Evolutionary conservation across 2,329 filamentous ascomycete species (phyloP).

Genomic region (Cephalotrichum gorgonifer): DNA sequence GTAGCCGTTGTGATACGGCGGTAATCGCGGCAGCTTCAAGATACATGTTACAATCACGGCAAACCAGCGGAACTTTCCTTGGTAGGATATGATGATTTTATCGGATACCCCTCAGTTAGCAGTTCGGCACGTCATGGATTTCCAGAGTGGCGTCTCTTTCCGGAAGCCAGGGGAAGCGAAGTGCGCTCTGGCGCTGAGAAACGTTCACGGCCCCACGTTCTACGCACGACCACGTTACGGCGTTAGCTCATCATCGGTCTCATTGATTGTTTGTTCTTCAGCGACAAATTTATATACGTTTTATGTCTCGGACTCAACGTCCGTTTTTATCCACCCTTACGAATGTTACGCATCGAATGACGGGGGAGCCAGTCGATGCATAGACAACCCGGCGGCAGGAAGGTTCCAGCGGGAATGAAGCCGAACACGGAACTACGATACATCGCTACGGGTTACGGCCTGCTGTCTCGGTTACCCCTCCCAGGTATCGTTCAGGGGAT

Average conservation of each 20-base stretch:
- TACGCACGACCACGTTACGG: not conserved
- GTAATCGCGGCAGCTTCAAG: not conserved
- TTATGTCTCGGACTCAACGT: not conserved
- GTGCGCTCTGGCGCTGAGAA: too few relatives aligned
- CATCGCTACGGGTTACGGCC: not conserved
- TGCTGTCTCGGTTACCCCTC: not conserved
- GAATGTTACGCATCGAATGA: not conserved
- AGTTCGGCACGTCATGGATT: not conserved
- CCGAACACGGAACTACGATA: not conserved
- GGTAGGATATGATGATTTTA: not conserved
- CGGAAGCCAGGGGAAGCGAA: not conserved
- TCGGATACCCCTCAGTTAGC: not conserved
- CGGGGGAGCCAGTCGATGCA: not conserved
- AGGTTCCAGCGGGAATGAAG: not conserved
- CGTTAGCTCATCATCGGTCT: not conserved
- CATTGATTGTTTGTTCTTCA: not conserved
- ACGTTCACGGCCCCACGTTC: too few relatives aligned
- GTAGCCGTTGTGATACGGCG: too few relatives aligned
- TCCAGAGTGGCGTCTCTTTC: not conserved
- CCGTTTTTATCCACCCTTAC: not conserved
- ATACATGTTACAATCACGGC: not conserved
- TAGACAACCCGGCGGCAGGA: not conserved
- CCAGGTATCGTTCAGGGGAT: not conserved
- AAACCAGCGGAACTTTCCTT: not conserved
- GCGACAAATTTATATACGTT: not conserved